Evolutionary conservation across 768 basidiomycete species (phyloP).

Genomic region (Leucocoprinus leucothites): DNA sequence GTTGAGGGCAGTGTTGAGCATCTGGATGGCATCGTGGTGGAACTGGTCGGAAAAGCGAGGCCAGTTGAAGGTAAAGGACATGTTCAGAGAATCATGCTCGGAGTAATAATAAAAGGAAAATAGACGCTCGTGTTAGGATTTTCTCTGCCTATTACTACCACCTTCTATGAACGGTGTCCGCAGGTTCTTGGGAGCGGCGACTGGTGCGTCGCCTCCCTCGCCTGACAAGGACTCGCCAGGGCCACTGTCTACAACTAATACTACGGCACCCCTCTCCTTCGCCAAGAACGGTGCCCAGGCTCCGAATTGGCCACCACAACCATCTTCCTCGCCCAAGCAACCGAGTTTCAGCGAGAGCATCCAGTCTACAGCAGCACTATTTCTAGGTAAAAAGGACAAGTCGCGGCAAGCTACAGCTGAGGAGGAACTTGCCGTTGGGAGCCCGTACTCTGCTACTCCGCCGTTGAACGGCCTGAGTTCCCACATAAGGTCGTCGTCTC

Average conservation of each 20-base stretch:
- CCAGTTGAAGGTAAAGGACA: constrained; percentile 95
- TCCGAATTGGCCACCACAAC: constrained; percentile 43
- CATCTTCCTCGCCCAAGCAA: constrained; percentile 20
- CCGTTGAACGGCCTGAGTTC: constrained; percentile 6
- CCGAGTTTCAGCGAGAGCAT: constrained; percentile 23
- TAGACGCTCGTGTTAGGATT: constrained; percentile 20
- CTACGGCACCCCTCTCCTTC: constrained; percentile 9
- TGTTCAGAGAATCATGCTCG: constrained; percentile 24
- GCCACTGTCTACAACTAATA: constrained; percentile 17
- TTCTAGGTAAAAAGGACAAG: constrained; percentile 50
- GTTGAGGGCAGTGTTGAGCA: constrained; percentile 96
- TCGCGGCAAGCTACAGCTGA: constrained; percentile 26
- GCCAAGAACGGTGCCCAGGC: constrained; percentile 24
- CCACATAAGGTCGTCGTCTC: constrained; percentile 1
- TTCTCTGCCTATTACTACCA: constrained; percentile 14
- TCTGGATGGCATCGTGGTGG: constrained; percentile 92
- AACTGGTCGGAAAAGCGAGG: constrained; percentile 96
- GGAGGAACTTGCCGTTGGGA: constrained; percentile 21
- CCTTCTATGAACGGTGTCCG: constrained; percentile 68
- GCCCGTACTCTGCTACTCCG: constrained; percentile 8
- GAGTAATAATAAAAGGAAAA: not conserved
- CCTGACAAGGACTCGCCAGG: constrained; percentile 23
- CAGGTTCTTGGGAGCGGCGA: constrained; percentile 51
- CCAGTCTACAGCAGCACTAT: constrained; percentile 41
- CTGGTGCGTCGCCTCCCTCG: constrained; percentile 24